Evolutionary conservation across 441 rosid species (phyloP), one percentile per base, ranked within the genome.

Genomic region (Gossypium aridum): DNA sequence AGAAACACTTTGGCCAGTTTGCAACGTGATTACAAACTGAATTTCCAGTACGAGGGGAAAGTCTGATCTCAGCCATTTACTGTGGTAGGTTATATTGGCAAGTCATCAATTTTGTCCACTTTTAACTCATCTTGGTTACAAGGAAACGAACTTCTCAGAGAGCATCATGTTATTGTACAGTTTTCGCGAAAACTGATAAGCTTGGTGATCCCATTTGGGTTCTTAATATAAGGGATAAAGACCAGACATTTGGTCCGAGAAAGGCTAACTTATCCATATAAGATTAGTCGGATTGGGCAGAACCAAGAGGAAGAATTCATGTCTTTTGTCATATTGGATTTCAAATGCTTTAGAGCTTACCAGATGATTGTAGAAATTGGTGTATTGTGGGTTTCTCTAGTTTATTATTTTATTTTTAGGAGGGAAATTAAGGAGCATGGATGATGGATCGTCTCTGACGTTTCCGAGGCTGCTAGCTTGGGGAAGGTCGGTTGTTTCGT

Each of bases 11-110:
- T 96, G 74, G 86, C 92, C 62, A 76, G 75, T 62, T 78, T 96
- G 90, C 94, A 86, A 82, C 92, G 88, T 66, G 98, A 93, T 74
- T 89, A 90, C 87, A 89, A 87, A 79, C 76, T 82, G 78, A 87
- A 91, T 80, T 96, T 93, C 88, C 91, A 84, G 76, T 93, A 91
- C 19, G 87, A 65, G 80, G 98, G 98, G 72, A 96, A 96, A 86
- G 98, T 93, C 67, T 93, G 83, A 89, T 76, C 16, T 47, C 19
- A 31, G 17, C 47, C 60, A 43, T 22, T 72, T 49, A 34, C 39
- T 45, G 4, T 26, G 71, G 51, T 26, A 37, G 70, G 39, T 64
- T 47, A 57, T 13, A 23, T 78, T 76, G 59, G 47, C 71, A 23
- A 23, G 57, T 68, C 59, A 66, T 25, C 34, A 56, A 23, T 45